Base-by-base conservation (phyloP, 768 basidiomycete species). In the Paxillus ammoniavirescens region DNA sequence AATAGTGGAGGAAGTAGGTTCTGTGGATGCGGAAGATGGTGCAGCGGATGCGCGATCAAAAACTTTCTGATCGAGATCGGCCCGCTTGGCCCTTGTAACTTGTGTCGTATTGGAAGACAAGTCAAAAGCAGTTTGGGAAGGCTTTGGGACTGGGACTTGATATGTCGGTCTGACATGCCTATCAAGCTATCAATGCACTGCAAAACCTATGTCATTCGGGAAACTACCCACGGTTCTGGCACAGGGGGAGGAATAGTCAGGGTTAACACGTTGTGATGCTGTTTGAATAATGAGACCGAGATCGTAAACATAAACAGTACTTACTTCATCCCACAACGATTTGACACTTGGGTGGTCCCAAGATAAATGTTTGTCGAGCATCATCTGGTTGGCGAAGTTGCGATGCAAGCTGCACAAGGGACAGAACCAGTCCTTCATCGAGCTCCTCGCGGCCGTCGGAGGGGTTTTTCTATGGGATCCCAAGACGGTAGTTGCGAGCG, bases 381-480 rank as follows among this genome's bases (percentile, higher is more conserved):
- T 74, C 26, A 61, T 71, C 12, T 64, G 68, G 21, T 76, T 78
- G 8, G 57, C 45, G 42, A 86, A 81, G 0, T 53, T 54, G 21
- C 67, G 70, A 45, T 81, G 73, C 9, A 81, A 50, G 35, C 73
- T 70, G 58, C 84, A 86, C n/a, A 85, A 57, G 0, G 84, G 83
- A 58, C 84, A 86, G 38, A 65, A 38, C 74, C 78, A 82, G 2
- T 66, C 58, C 17, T 54, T 56, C 63, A 76, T 67, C 9, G 52
- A 60, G 13, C 69, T 67, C 36, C 56, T 63, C 28, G 59, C 53
- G 8, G 23, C 52, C 42, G 23, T 53, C 31, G 48, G 18, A 14
- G 15, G 56, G 49, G 38, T 55, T 53, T 21, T 60, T 59, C 3
- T 57, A 42, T 49, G 52, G 44, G 15, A 54, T 56, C 23, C 52